Percentiles rank a stretch among this genome's conserved stretches.
Conservation (phyloP, 1,139 yeast genomes). For the Taiozyma sp. region DNA sequence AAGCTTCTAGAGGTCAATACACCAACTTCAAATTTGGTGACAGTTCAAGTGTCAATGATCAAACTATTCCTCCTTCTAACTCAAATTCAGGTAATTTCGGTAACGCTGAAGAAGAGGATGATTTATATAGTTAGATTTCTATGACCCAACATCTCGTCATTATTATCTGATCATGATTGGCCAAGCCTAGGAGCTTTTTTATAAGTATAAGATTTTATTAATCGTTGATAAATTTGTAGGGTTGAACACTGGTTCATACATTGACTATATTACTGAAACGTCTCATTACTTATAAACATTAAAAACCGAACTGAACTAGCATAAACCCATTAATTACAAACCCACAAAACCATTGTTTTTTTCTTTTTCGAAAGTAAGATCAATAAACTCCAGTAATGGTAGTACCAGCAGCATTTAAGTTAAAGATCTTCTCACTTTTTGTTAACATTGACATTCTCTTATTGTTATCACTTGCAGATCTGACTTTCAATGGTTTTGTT, state of each 20-base stretch:
- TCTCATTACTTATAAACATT: background rate
- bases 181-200: background rate
- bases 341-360: too few species aligned
- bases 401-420: conserved; percentile 13
- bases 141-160: too few species aligned
- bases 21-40: conserved; percentile 69
- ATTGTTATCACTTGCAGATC: conserved; percentile 14
- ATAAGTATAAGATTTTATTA: background rate
- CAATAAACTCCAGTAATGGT: background rate
- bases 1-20: conserved; percentile 91
- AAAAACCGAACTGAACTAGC: background rate
- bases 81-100: conserved; percentile 46
- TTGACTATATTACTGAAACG: background rate
- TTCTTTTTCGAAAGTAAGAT: too few species aligned
- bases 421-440: conserved; percentile 12
- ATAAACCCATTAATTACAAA: background rate
- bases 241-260: too few species aligned
- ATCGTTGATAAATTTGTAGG: too few species aligned
- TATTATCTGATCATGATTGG: too few species aligned
- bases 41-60: conserved; percentile 36
- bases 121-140: conserved; percentile 65
- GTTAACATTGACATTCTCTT: conserved; percentile 5
- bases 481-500: conserved; percentile 15
- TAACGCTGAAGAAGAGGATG: conserved; percentile 88
- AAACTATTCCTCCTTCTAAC: conserved; percentile 29